Percentiles rank a stretch among this genome's conserved stretches.
Evolutionary conservation across 345 rosid species (phyloP).

Genomic region (Erysimum cheiranthoides): DNA sequence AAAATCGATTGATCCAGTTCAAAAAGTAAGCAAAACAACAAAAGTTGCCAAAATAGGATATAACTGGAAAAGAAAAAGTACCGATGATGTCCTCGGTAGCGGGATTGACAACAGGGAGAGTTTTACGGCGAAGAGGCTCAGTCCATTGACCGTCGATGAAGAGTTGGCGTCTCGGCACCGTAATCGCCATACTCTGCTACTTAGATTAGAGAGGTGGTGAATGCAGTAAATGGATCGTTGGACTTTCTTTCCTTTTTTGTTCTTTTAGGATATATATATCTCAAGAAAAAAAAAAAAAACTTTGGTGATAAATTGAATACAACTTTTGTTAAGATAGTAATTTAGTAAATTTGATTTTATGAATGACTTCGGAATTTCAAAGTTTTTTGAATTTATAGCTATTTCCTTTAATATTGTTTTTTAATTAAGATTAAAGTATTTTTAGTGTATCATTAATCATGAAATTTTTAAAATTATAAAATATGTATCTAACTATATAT

Average conservation of each 20-base stretch:
- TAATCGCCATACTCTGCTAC: conserved; percentile 53
- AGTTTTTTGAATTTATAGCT: too few species aligned
- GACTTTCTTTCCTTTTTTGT: background rate
- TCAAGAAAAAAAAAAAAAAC: too few species aligned
- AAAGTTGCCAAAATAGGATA: background rate
- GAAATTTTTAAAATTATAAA: background rate
- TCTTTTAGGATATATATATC: background rate
- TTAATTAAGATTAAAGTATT: background rate
- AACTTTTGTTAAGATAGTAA: too few species aligned
- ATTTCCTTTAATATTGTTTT: too few species aligned
- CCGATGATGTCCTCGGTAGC: conserved; percentile 83
- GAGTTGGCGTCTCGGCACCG: conserved; percentile 66
- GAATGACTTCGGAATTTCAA: too few species aligned
- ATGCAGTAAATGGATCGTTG: background rate
- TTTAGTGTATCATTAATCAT: background rate
- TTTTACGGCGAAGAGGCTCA: conserved; percentile 68
- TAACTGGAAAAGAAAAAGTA: conserved; percentile 30
- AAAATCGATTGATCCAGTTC: conserved; percentile 6
- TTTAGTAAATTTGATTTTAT: too few species aligned
- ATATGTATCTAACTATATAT: background rate
- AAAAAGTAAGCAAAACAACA: conserved; percentile 14
- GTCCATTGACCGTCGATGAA: conserved; percentile 91
- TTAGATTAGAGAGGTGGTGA: background rate
- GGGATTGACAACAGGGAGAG: conserved; percentile 79
- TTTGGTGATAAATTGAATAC: too few species aligned